A percentile compares a stretch with the other conserved stretches of the same genome.
Conservation (phyloP, 352 stramenopile genomes). For the Phytophthora idaei region DNA sequence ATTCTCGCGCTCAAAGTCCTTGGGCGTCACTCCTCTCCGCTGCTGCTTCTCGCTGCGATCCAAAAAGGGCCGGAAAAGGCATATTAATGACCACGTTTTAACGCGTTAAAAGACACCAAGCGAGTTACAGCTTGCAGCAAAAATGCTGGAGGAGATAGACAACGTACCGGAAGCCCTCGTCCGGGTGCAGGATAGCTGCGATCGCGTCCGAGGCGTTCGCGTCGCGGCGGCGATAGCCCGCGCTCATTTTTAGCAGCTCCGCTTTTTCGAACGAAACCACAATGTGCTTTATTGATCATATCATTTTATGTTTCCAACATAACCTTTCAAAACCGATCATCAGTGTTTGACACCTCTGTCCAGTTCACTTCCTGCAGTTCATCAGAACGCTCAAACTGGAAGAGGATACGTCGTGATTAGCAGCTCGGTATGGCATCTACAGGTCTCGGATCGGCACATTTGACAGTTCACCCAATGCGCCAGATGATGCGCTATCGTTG, state of each 20-base stretch:
- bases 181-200: conserved; percentile 63
- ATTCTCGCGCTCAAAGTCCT: conserved; percentile 71
- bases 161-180: conserved; percentile 59
- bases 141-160: not conserved
- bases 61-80: conserved; percentile 3
- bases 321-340: conserved; percentile 14
- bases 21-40: conserved; percentile 57
- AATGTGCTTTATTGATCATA: conserved; percentile 9
- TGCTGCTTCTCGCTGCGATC: conserved; percentile 58
- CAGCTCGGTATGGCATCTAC: conserved; percentile 23
- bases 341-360: conserved; percentile 30
- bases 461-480: conserved; percentile 8
- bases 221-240: conserved; percentile 59
- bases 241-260: conserved; percentile 45
- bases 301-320: conserved; percentile 14
- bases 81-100: conserved; percentile 3
- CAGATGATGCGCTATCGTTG: conserved; percentile 21
- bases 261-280: conserved; percentile 18
- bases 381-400: conserved; percentile 22
- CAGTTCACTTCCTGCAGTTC: conserved; percentile 24
- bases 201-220: conserved; percentile 76
- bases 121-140: not conserved
- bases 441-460: conserved; percentile 1
- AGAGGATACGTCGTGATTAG: conserved; percentile 30
- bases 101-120: not conserved